These are phyloP conservation scores for Pistacia atlantica DNA, from an alignment of 345 rosid genomes.

Conservation along the genomic window DNA sequence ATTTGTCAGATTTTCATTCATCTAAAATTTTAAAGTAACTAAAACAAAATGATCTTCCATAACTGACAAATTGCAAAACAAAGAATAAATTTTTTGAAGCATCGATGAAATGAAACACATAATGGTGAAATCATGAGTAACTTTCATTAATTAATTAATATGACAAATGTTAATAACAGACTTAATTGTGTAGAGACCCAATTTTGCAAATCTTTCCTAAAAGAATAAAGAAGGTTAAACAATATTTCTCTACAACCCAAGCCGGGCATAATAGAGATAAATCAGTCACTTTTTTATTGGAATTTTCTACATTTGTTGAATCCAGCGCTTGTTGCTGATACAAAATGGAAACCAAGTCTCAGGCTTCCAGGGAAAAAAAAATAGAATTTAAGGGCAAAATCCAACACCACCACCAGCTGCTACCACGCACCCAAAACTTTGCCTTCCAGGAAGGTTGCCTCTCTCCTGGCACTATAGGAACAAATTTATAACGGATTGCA, in stretches of 20 bases:
- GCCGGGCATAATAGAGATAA: conserved; percentile 5
- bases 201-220: conserved; percentile 44
- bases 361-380: conserved; percentile 35
- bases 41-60: too few species aligned
- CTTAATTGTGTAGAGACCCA: conserved; percentile 33
- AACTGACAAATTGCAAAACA: too few species aligned
- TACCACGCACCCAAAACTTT: conserved; percentile 11
- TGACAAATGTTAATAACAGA: conserved; percentile 54
- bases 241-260: conserved; percentile 36
- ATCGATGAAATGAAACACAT: neutral
- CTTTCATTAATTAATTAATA: conserved; percentile 59
- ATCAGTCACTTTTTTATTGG: conserved; percentile 41
- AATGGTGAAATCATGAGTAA: conserved; percentile 7
- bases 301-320: conserved; percentile 36
- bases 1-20: too few species aligned
- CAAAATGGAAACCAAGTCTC: conserved; percentile 37
- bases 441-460: conserved; percentile 18
- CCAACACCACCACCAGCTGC: conserved; percentile 31
- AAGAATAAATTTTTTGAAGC: neutral
- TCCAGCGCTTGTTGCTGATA: conserved; percentile 49
- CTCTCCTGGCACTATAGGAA: conserved; percentile 28
- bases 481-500: conserved; percentile 17
- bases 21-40: too few species aligned
- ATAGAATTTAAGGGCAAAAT: conserved; percentile 30
- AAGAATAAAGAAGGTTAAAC: conserved; percentile 43